Evolutionary conservation across 2,329 filamentous ascomycete genomes (phyloP).

Genomic region (Aspergillus tamarii): DNA sequence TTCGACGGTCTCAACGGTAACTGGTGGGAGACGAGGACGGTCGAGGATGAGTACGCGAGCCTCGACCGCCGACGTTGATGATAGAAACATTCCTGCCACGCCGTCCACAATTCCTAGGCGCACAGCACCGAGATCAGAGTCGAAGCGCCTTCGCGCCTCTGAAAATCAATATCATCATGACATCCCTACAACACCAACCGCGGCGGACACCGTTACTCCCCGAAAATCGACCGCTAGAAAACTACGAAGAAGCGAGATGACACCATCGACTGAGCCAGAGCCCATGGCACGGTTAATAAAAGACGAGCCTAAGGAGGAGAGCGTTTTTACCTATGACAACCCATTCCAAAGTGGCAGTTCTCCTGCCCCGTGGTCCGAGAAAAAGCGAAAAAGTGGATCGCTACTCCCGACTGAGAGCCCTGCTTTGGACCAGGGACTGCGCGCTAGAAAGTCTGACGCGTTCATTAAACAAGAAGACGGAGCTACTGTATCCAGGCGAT

Average conservation of each 20-base stretch:
- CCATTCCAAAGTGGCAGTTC: conserved; percentile 89
- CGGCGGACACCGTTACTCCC: conserved; percentile 39
- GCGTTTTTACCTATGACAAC: conserved; percentile 84
- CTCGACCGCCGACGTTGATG: conserved; percentile 43
- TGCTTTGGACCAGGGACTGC: conserved; percentile 28
- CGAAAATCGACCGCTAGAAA: conserved; percentile 55
- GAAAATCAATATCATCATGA: conserved; percentile 39
- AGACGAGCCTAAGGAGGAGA: conserved; percentile 54
- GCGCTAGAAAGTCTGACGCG: conserved; percentile 36
- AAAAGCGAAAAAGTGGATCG: conserved; percentile 56
- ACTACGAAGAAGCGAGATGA: conserved; percentile 52
- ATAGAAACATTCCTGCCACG: conserved; percentile 30
- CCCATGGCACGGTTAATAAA: conserved; percentile 47
- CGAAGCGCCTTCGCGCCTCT: conserved; percentile 33
- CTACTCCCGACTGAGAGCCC: conserved; percentile 41
- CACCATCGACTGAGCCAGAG: conserved; percentile 41
- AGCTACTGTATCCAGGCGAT: conserved; percentile 57
- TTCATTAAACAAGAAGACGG: conserved; percentile 55
- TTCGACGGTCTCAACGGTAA: conserved; percentile 56
- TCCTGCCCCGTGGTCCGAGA: conserved; percentile 51
- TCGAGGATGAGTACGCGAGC: conserved; percentile 55
- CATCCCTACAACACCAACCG: conserved; percentile 36
- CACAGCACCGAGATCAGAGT: conserved; percentile 39
- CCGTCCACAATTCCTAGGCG: conserved; percentile 34
- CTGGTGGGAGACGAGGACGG: conserved; percentile 56